Evolutionary conservation across 805 yeast genomes (phyloP), one percentile per base, ranked within the genome.

Genomic region (Henningerozyma blattae): DNA sequence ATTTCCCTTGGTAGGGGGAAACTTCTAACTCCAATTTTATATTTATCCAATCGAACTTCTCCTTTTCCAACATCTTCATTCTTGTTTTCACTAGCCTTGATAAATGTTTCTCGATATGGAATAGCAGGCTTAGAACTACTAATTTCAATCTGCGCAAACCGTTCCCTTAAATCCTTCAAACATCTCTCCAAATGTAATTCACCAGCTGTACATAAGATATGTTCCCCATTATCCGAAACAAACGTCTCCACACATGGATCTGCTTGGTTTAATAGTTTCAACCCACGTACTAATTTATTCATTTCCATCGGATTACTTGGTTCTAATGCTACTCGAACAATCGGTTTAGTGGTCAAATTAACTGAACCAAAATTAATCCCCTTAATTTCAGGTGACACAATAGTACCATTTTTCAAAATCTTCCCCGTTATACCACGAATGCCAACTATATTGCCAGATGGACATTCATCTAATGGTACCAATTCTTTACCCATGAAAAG

Each of bases 141-240:
- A 9, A 91, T 76, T 33, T 85, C 95, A 45, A 86, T 73, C 10
- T 87, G 86, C 1, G 97, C 96, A 67, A 86, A 91, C 45, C 97
- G 66, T 47, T 84, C 95, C 35, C 71, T 75, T 48, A 91, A 61
- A 59, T 91, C 99, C 49, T 85, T 86, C 44, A 91, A 56, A 57
- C 98, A 91, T 50, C 98, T 71, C 50, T 91, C 99, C 28, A 91
- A 64, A 62, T 91, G 99, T 41, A 91, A 65, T 57, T 91, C 98
- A 32, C 99, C 99, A 8, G 98, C 95, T 8, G 94, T 87, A 30
- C 94, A 84, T 45, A 91, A 64, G 43, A 91, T 86, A 45, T 83
- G 82, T 57, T 91, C 99, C 37, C 99, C 99, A 7, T 77, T 75
- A 38, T 84, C 95, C 47, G 83, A 87, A 28, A 85, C 65, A 47